A percentile compares a stretch with the other conserved stretches of the same genome.
phyloP scores from a whole-genome alignment of 805 yeast species.

The Sungouiella blattae region DNA sequence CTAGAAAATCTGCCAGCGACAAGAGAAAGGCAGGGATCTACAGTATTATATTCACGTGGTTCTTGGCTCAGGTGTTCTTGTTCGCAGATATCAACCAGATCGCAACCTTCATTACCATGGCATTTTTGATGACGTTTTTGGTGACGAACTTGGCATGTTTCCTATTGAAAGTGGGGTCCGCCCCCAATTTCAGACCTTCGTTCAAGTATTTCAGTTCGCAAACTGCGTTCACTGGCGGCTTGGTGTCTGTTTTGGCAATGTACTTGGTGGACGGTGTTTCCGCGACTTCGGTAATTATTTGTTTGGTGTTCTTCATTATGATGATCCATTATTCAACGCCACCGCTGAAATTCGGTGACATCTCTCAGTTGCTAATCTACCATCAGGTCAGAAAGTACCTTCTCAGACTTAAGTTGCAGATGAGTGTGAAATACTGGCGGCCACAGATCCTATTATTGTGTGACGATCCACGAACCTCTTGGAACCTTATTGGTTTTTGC shows the following conservation, averaged over 20 bases:
- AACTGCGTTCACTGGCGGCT: slow-evolving; percentile 77
- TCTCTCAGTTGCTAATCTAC: slow-evolving; percentile 89
- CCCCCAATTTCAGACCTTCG: slow-evolving; percentile 98
- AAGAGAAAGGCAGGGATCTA: slow-evolving; percentile 54
- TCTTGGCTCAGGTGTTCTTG: slow-evolving; percentile 76
- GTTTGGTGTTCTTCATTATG: slow-evolving; percentile 63
- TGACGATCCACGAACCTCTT: slow-evolving; percentile 87
- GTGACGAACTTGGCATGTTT: slow-evolving; percentile 95
- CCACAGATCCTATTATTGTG: slow-evolving; percentile 88
- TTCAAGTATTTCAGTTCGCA: slow-evolving; percentile 79
- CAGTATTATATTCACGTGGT: slow-evolving; percentile 75
- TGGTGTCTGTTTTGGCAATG: slow-evolving; percentile 78
- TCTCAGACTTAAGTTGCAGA: slow-evolving; percentile 74
- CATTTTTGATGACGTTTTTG: slow-evolving; percentile 91
- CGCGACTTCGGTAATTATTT: slow-evolving; percentile 70
- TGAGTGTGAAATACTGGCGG: slow-evolving; percentile 95
- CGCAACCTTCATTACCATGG: slow-evolving; percentile 95
- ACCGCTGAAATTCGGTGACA: slow-evolving; percentile 98
- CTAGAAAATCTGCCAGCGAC: slow-evolving; percentile 38
- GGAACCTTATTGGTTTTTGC: slow-evolving; percentile 91
- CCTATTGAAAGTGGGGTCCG: slow-evolving; percentile 79
- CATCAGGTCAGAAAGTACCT: slow-evolving; percentile 95
- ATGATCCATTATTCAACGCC: slow-evolving; percentile 88
- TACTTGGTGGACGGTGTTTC: slow-evolving; percentile 89
- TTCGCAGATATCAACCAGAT: slow-evolving; percentile 90